These are phyloP conservation scores for Raphanus hybrid DNA, from an alignment of 441 rosid species.

Conservation along the genomic window DNA sequence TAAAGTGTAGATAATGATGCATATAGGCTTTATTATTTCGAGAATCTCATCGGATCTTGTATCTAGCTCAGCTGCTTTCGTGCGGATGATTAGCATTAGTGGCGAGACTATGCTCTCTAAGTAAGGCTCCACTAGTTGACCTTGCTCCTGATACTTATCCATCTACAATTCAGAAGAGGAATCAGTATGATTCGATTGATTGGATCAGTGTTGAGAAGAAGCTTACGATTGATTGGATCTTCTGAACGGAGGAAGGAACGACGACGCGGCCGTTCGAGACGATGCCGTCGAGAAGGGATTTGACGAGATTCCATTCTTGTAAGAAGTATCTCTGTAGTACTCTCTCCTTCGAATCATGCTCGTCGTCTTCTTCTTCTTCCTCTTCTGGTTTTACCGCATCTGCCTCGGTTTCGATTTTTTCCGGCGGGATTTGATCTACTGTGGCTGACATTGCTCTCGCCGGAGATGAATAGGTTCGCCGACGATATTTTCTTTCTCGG, in stretches of 20 bases:
- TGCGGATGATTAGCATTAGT: slow-evolving; percentile 73
- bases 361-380: slow-evolving; percentile 68
- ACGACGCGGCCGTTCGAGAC: slow-evolving; percentile 68
- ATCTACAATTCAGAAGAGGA: slow-evolving; percentile 46
- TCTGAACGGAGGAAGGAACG: slow-evolving; percentile 65
- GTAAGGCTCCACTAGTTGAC: slow-evolving; percentile 87
- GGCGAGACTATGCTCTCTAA: slow-evolving; percentile 83
- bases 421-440: slow-evolving; percentile 40
- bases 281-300: slow-evolving; percentile 74
- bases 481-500: neutral
- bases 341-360: slow-evolving; percentile 72
- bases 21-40: slow-evolving; percentile 67
- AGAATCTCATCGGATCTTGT: slow-evolving; percentile 58
- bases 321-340: slow-evolving; percentile 83
- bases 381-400: slow-evolving; percentile 21
- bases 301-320: slow-evolving; percentile 86
- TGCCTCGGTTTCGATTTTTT: slow-evolving; percentile 33
- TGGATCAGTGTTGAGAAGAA: slow-evolving; percentile 6
- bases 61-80: slow-evolving; percentile 60
- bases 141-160: slow-evolving; percentile 93
- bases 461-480: slow-evolving; percentile 1
- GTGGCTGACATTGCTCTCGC: slow-evolving; percentile 43
- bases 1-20: slow-evolving; percentile 74
- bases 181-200: neutral
- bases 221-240: slow-evolving; percentile 86